Conservation (phyloP, 306 rosid genomes). For the Prosopis cineraria region DNA sequence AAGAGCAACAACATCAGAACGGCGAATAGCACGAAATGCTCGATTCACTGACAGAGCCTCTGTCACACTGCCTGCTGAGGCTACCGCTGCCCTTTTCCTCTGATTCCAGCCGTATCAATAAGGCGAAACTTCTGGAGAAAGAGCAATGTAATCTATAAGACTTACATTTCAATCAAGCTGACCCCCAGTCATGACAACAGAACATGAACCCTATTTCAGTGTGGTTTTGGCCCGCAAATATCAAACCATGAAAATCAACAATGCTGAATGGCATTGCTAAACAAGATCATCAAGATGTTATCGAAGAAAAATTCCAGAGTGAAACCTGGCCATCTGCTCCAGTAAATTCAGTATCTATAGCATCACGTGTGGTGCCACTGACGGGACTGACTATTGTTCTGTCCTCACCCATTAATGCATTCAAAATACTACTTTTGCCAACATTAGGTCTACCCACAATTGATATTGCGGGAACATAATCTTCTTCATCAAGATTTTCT, state of each 20-base stretch:
- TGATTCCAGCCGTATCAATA: constrained; percentile 97
- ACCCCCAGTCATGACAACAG: background rate
- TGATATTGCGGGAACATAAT: constrained; percentile 87
- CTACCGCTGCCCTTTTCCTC: constrained; percentile 79
- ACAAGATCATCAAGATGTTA: background rate
- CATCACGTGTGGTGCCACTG: constrained; percentile 99
- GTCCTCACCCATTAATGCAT: constrained; percentile 93
- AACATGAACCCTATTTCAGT: background rate
- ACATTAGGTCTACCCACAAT: constrained; percentile 99
- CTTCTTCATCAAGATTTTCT: constrained; percentile 53
- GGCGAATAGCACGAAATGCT: constrained; percentile 95
- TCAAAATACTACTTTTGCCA: constrained; percentile 98
- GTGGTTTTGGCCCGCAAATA: constrained; percentile 9
- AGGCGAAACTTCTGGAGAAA: constrained; percentile 77
- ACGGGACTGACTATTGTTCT: constrained; percentile 96
- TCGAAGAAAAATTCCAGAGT: constrained; percentile 3
- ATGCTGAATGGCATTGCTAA: constrained; percentile 20
- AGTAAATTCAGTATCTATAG: constrained; percentile 90
- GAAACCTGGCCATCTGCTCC: constrained; percentile 94
- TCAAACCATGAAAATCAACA: constrained; percentile 30
- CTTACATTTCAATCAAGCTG: background rate
- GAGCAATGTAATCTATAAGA: constrained; percentile 14
- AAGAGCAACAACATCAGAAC: constrained; percentile 92
- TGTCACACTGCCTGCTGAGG: constrained; percentile 80
- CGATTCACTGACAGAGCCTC: constrained; percentile 93